Percentiles rank a stretch among this genome's conserved stretches.
phyloP scores from a whole-genome alignment of 441 rosid species.

The Eruca vesicaria region DNA sequence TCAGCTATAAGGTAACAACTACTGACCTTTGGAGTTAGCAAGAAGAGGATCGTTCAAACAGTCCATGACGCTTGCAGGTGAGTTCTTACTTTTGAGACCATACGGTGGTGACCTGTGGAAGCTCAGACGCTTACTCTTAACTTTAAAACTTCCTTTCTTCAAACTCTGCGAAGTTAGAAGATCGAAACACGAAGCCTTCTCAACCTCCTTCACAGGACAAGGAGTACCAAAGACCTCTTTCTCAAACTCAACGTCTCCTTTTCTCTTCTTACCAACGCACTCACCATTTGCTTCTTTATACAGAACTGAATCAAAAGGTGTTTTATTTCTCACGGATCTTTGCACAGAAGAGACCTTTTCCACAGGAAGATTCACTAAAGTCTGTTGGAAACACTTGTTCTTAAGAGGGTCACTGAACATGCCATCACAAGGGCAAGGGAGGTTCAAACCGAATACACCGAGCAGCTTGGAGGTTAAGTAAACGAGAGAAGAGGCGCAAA shows the following conservation, averaged over 20 bases:
- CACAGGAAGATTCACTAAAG: conserved; percentile 40
- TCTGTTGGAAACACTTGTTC: conserved; percentile 51
- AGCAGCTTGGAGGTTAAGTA: conserved; percentile 58
- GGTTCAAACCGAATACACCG: conserved; percentile 49
- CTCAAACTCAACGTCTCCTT: conserved; percentile 27
- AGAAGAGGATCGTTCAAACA: conserved; percentile 24
- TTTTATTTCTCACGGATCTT: conserved; percentile 40
- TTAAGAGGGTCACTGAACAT: conserved; percentile 41
- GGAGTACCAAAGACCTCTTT: conserved; percentile 32
- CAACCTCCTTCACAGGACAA: conserved; percentile 1
- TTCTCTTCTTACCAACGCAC: conserved; percentile 7
- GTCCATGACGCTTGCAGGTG: conserved; percentile 34
- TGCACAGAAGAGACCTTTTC: conserved; percentile 49
- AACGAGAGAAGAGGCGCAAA: conserved; percentile 59
- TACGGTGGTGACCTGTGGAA: conserved; percentile 40
- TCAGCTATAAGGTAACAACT: neutral
- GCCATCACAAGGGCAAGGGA: conserved; percentile 73
- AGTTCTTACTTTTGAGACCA: conserved; percentile 34
- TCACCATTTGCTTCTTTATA: conserved; percentile 10
- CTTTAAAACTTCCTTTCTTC: conserved; percentile 19
- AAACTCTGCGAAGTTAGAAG: conserved; percentile 25
- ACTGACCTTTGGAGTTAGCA: conserved; percentile 27
- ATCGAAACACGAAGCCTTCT: conserved; percentile 31
- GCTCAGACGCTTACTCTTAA: conserved; percentile 39
- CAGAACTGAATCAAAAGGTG: conserved; percentile 53